phyloP scores from a whole-genome alignment of 2,329 filamentous ascomycete species.

The Ophiostoma himal-ulmi region DNA sequence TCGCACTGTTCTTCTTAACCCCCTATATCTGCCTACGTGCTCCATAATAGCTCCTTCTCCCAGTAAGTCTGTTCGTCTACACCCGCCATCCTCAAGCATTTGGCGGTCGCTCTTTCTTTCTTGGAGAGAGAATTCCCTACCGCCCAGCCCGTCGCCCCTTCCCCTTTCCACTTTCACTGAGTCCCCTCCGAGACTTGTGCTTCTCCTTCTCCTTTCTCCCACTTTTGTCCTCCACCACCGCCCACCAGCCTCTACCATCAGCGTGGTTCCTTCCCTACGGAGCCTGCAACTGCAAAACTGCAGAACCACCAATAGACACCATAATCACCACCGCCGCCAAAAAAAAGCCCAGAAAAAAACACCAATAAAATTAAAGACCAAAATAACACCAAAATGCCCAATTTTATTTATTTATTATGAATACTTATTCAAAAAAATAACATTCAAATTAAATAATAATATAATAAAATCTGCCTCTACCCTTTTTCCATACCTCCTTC shows the following conservation, averaged over 20 bases:
- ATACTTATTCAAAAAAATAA: constrained; percentile 6
- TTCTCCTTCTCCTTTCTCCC: not conserved
- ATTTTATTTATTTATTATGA: not conserved
- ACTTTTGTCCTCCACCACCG: too few relatives aligned
- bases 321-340: not conserved
- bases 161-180: not conserved
- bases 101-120: not conserved
- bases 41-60: constrained; percentile 13
- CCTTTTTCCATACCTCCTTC: not conserved
- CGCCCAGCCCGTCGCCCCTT: not conserved
- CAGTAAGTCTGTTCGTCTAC: not conserved
- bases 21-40: constrained; percentile 12
- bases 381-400: not conserved
- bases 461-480: not conserved
- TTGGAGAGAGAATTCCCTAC: too few relatives aligned
- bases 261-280: not conserved
- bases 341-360: not conserved
- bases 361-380: constrained; percentile 4
- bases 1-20: not conserved
- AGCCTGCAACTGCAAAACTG: too few relatives aligned
- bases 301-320: not conserved
- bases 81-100: constrained; percentile 4
- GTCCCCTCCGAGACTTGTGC: not conserved
- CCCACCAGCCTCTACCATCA: not conserved
- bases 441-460: not conserved